Base-by-base conservation (phyloP, 306 rosid genomes). In the Fragaria iinumae region DNA sequence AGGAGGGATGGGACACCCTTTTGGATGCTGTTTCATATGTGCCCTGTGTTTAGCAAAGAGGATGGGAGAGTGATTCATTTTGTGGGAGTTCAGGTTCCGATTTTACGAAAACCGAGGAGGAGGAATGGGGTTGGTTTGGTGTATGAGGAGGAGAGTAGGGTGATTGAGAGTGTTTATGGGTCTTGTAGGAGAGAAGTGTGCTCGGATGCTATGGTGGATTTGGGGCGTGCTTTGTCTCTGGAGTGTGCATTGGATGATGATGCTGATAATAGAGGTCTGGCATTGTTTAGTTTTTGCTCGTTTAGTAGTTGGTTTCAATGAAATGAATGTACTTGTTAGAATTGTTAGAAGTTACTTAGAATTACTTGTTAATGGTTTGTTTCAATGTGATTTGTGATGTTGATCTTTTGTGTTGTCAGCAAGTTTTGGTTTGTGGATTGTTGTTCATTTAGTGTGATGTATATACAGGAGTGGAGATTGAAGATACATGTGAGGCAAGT, bases 1-100 rank as follows among this genome's bases (percentile, higher is more conserved):
- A 89, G 93, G 11, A 92, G 86, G 52, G 97, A 92, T 10, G 92
- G 99, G 60, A 82, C 86, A 52, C 99, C 96, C 63, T 91, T 92
- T 81, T 92, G 97, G 99, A 85, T 91, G 81, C 68, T 95, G 72
- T 86, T 95, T 75, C 86, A 81, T 13, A 79, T 91, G 85, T 76
- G 74, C 38, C 99, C 99, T 38, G 93, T 95, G 67, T 95, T 92
- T 55, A 59, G 84, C 36, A 29, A 55, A 63, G 74, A 76, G 1
- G 86, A 81, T 79, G 97, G 97, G 14, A 75, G 80, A 67, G 89
- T 92, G 47, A 81, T 84, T 47, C 91, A 92, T 74, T 95, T 95
- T 43, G 88, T 95, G 47, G 97, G 88, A 27, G 97, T 92, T 82
- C 99, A 95, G 82, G 89, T 92, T 8, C 97, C 93, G 3, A 47